Base-by-base conservation (phyloP, 495 filamentous ascomycete genomes). In the Podospora tetraspora region DNA sequence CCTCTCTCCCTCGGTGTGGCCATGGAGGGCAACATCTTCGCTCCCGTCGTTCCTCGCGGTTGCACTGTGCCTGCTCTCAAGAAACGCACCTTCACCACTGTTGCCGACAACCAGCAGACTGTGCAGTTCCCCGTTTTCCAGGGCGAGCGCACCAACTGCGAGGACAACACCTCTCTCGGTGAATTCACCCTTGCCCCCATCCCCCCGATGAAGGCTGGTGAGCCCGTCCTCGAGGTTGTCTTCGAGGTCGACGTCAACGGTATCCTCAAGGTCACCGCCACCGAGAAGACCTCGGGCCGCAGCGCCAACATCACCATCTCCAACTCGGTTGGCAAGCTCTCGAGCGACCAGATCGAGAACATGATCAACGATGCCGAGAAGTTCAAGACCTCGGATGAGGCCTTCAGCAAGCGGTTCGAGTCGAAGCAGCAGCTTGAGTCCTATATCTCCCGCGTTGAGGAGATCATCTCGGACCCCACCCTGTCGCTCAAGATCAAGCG, bases 241-340 rank as follows among this genome's bases (percentile, higher is more conserved):
- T 98, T 99, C 82, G 95, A 99, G 84, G 95, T 99, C 77, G 95
- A 99, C 73, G 95, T 97, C 86, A 99, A 99, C 84, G 95, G 95
- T 89, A 98, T 99, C 80, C 90, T 99, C 76, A 99, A 99, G 89
- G 95, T 99, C 73, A 99, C 96, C 71, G 95, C 95, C 71, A 97
- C 93, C 56, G 95, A 99, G 86, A 99, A 99, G 90, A 93, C 94
- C 71, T 97, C 96, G 59, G 95, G 95, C 73, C 92, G 96, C 75
- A 94, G 87, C 76, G 95, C 95, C 80, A 99, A 99, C 87, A 99
- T 99, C 81, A 98, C 96, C 76, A 99, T 99, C 83, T 94, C 93
- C 79, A 99, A 99, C 88, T 96, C 95, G 68, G 95, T 99, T 77
- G 95, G 95, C 79, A 99, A 99, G 86, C 91, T 99, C 66, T 97